Percentiles rank a stretch among this genome's conserved stretches.
Conservation (phyloP, 2,329 filamentous ascomycete species). For the Bipolaris oryzae region DNA sequence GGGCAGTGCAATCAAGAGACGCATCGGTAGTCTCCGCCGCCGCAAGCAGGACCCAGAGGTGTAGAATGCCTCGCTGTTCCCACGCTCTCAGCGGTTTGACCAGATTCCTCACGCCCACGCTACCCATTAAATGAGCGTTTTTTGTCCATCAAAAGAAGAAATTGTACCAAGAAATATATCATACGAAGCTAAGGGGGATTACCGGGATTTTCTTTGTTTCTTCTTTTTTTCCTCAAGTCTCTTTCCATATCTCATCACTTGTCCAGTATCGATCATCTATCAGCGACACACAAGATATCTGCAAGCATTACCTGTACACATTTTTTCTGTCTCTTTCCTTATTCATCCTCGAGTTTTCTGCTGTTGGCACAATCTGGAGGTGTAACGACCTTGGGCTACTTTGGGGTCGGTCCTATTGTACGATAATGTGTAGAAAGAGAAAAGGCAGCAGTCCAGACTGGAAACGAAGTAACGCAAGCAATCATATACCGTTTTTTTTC, state of each 20-base stretch:
- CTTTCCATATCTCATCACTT: background rate
- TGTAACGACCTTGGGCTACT: background rate
- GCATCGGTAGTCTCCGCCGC: constrained; percentile 54
- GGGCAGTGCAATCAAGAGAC: constrained; percentile 53
- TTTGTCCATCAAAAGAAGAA: background rate
- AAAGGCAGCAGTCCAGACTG: background rate
- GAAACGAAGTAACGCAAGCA: background rate
- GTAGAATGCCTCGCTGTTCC: constrained; percentile 21
- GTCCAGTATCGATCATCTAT: background rate
- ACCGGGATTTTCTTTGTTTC: background rate
- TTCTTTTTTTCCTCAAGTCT: background rate
- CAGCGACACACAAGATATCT: background rate
- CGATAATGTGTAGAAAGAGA: background rate
- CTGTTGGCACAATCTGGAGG: background rate
- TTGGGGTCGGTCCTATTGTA: background rate
- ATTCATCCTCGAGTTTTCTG: no score
- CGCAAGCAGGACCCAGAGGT: constrained; percentile 36
- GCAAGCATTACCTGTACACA: background rate
- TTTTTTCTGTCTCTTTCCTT: background rate
- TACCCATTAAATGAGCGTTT: background rate
- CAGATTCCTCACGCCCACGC: background rate
- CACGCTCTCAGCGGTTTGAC: background rate
- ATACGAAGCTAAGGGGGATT: no score
- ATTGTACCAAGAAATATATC: background rate
- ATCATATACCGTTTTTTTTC: background rate